Percentiles rank a stretch among this genome's conserved stretches.
Conservation (phyloP, 2,329 filamentous ascomycete genomes). For the Dothidotthia symphoricarpi region DNA sequence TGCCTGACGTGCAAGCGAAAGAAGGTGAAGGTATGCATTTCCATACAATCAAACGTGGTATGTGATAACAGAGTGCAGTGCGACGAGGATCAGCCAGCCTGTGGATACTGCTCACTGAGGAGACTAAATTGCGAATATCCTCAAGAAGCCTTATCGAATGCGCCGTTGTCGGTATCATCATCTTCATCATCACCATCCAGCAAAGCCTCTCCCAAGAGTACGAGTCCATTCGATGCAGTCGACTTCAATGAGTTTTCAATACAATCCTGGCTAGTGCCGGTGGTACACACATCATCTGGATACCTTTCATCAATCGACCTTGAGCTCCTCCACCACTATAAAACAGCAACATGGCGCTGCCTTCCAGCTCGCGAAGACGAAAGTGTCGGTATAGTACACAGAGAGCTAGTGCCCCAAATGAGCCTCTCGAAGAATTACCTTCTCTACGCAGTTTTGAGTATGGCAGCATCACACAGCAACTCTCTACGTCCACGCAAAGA, state of each 20-base stretch:
- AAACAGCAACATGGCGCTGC: conserved; percentile 21
- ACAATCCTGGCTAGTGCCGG: conserved; percentile 19
- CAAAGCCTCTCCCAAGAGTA: not conserved
- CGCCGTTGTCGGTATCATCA: not conserved
- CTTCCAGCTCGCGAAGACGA: conserved; percentile 23
- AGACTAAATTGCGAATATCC: conserved; percentile 27
- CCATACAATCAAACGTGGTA: not conserved
- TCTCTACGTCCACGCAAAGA: conserved; percentile 11
- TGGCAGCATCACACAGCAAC: conserved; percentile 27
- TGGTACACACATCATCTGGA: conserved; percentile 19
- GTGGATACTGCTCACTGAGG: conserved; percentile 29
- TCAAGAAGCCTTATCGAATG: conserved; percentile 2
- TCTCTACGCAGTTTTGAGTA: conserved; percentile 29
- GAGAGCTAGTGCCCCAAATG: conserved; percentile 22
- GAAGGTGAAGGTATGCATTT: conserved; percentile 33
- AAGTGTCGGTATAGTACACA: conserved; percentile 17
- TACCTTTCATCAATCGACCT: conserved; percentile 19
- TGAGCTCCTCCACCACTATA: conserved; percentile 29
- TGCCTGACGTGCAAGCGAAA: conserved; percentile 36
- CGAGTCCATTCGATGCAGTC: not conserved
- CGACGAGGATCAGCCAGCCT: conserved; percentile 29
- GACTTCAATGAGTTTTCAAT: conserved; percentile 17
- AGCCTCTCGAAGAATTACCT: conserved; percentile 24
- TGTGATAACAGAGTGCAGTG: conserved; percentile 20
- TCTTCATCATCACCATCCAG: conserved; percentile 6